These are phyloP conservation scores for Rhynchospora breviuscula DNA, from an alignment of 176 grass and related monocot genomes.

Conservation along the genomic window DNA sequence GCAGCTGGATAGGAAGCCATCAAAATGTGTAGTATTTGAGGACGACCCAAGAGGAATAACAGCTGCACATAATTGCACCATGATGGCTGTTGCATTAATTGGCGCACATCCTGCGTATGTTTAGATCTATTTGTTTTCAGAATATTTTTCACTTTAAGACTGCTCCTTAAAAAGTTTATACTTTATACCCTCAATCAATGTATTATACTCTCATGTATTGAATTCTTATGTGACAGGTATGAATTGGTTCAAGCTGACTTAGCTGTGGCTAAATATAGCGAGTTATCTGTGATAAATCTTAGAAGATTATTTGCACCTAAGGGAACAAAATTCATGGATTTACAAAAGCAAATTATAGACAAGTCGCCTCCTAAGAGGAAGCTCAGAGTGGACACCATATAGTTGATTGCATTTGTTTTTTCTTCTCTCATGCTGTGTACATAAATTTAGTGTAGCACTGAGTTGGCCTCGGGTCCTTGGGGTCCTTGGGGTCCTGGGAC, in stretches of 20 bases:
- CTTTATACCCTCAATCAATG: not conserved
- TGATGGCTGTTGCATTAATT: constrained; percentile 84
- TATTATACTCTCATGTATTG: not conserved
- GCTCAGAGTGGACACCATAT: constrained; percentile 21
- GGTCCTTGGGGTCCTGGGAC: no score
- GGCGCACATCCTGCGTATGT: constrained; percentile 84
- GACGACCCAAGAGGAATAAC: constrained; percentile 81
- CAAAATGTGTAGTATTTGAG: constrained; percentile 93
- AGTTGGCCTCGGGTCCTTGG: not conserved
- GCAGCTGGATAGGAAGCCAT: constrained; percentile 90
- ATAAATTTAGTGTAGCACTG: constrained; percentile 9
- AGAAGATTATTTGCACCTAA: constrained; percentile 78
- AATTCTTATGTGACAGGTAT: constrained; percentile 42
- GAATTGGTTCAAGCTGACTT: constrained; percentile 79
- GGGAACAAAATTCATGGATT: constrained; percentile 81
- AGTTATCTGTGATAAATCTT: constrained; percentile 92
- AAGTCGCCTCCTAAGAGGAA: constrained; percentile 61
- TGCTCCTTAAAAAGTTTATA: not conserved
- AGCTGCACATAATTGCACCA: constrained; percentile 88
- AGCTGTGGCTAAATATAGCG: constrained; percentile 56
- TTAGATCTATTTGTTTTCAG: not conserved
- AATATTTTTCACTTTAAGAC: not conserved
- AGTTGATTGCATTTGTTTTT: not conserved
- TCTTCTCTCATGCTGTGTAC: not conserved
- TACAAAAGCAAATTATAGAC: constrained; percentile 92